Conservation (phyloP, 768 basidiomycete genomes). For the Russula griseocarnosa region DNA sequence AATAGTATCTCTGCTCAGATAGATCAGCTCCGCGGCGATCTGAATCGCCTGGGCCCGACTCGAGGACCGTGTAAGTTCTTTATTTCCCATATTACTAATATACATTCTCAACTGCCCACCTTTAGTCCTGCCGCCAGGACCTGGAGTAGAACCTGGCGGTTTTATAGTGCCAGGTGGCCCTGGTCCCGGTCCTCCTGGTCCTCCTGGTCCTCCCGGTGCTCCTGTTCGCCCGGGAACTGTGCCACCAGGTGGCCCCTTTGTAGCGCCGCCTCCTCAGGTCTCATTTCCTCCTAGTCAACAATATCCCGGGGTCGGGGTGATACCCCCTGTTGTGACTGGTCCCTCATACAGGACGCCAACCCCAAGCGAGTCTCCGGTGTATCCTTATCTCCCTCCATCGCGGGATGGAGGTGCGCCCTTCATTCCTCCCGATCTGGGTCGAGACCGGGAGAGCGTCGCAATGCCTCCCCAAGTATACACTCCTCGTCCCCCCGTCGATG, state of each 20-base stretch:
- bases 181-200: slow-evolving; percentile 3
- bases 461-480: slow-evolving; percentile 14
- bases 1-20: slow-evolving; percentile 65
- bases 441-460: not conserved
- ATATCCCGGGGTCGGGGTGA: not conserved
- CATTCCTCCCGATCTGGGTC: slow-evolving; percentile 1
- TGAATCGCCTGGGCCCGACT: slow-evolving; percentile 39
- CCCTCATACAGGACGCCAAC: slow-evolving; percentile 13
- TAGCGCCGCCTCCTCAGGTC: slow-evolving; percentile 3
- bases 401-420: not conserved
- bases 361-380: slow-evolving; percentile 14
- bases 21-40: slow-evolving; percentile 43
- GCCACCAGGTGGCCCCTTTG: not conserved
- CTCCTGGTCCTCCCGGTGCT: not conserved
- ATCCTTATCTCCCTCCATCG: slow-evolving; percentile 20
- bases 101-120: not conserved
- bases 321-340: not conserved
- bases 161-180: slow-evolving; percentile 15
- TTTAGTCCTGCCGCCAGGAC: slow-evolving; percentile 11
- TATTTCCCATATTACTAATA: slow-evolving; percentile 20
- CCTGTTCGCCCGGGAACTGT: slow-evolving; percentile 3
- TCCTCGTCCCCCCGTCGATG: slow-evolving; percentile 17
- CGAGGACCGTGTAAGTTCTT: slow-evolving; percentile 18
- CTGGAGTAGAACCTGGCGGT: slow-evolving; percentile 8
- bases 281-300: not conserved